A percentile compares a stretch with the other conserved stretches of the same genome.
phyloP scores from a whole-genome alignment of 140 eudicot genomes.

The Flaveria floridana region DNA sequence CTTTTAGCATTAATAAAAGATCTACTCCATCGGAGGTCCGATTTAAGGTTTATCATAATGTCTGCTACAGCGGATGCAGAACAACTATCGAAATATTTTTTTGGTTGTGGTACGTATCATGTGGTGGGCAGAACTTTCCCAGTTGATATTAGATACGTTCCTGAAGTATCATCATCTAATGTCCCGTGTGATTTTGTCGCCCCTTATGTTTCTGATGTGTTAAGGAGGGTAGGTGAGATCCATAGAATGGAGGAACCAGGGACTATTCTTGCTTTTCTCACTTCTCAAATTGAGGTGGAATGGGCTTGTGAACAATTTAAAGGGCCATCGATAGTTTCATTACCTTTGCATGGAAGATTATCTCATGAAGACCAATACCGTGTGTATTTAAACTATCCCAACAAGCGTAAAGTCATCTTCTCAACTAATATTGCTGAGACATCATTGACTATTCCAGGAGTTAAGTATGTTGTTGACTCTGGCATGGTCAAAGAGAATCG shows the following conservation, averaged over 20 bases:
- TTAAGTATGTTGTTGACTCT: constrained; percentile 88
- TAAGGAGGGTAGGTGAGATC: constrained; percentile 64
- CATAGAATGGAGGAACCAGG: constrained; percentile 65
- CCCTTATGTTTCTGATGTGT: constrained; percentile 53
- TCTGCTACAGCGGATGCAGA: constrained; percentile 90
- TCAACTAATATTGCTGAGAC: constrained; percentile 93
- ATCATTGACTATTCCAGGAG: constrained; percentile 89
- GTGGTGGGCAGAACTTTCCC: constrained; percentile 84
- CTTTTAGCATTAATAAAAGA: constrained; percentile 74
- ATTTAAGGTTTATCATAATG: constrained; percentile 80
- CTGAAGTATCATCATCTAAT: constrained; percentile 37
- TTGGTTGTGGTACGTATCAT: constrained; percentile 54
- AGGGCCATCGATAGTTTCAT: constrained; percentile 43
- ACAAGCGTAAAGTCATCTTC: constrained; percentile 76
- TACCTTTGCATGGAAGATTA: constrained; percentile 83
- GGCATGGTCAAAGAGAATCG: constrained; percentile 82
- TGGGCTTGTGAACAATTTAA: constrained; percentile 84
- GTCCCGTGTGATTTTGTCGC: constrained; percentile 34
- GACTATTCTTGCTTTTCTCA: constrained; percentile 76
- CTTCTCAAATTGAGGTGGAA: constrained; percentile 83
- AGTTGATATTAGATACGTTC: constrained; percentile 67
- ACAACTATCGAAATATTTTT: constrained; percentile 70
- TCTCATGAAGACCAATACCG: constrained; percentile 68
- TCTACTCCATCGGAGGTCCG: constrained; percentile 54
- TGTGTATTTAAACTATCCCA: constrained; percentile 53